These are phyloP conservation scores for Microcos paniculata DNA, from an alignment of 345 rosid species.

Conservation along the genomic window DNA sequence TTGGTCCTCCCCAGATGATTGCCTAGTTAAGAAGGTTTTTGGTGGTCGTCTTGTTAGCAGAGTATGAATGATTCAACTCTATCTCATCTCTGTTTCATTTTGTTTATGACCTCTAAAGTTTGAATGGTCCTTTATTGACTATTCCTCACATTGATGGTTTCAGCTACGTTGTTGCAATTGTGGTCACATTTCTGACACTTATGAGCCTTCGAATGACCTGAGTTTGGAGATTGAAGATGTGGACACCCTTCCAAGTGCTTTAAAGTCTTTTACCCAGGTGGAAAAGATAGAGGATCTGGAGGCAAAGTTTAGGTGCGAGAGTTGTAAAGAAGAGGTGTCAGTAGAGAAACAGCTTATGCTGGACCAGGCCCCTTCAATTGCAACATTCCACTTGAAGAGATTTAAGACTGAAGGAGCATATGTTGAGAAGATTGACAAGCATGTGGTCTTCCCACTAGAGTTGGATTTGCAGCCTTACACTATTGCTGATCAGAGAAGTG, in stretches of 20 bases:
- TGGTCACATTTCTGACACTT: slow-evolving; percentile 12
- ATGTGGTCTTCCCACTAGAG: slow-evolving; percentile 73
- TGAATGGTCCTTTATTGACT: neutral
- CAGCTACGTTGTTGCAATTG: slow-evolving; percentile 26
- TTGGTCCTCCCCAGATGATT: neutral
- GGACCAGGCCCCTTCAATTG: slow-evolving; percentile 64
- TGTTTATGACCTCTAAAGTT: neutral
- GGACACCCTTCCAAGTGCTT: slow-evolving; percentile 16
- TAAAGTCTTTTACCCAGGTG: slow-evolving; percentile 20
- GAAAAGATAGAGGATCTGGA: slow-evolving; percentile 12
- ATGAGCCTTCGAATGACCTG: slow-evolving; percentile 17
- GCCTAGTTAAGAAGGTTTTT: slow-evolving; percentile 20
- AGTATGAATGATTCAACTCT: slow-evolving; percentile 7
- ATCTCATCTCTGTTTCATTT: neutral
- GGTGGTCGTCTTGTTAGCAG: slow-evolving; percentile 20
- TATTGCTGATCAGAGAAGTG: slow-evolving; percentile 17
- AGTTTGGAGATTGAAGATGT: slow-evolving; percentile 25
- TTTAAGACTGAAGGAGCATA: slow-evolving; percentile 69
- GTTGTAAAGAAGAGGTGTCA: slow-evolving; percentile 60
- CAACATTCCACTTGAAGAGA: slow-evolving; percentile 81
- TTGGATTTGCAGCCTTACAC: slow-evolving; percentile 74
- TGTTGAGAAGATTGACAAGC: slow-evolving; percentile 75
- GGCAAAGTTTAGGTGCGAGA: slow-evolving; percentile 56
- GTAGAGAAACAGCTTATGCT: slow-evolving; percentile 80
- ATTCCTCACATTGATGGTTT: neutral